A percentile compares a stretch with the other conserved stretches of the same genome.
These are phyloP conservation scores for Pyrrhoderma lamaoense DNA, from an alignment of 1,284 basidiomycete genomes.

Conservation along the genomic window DNA sequence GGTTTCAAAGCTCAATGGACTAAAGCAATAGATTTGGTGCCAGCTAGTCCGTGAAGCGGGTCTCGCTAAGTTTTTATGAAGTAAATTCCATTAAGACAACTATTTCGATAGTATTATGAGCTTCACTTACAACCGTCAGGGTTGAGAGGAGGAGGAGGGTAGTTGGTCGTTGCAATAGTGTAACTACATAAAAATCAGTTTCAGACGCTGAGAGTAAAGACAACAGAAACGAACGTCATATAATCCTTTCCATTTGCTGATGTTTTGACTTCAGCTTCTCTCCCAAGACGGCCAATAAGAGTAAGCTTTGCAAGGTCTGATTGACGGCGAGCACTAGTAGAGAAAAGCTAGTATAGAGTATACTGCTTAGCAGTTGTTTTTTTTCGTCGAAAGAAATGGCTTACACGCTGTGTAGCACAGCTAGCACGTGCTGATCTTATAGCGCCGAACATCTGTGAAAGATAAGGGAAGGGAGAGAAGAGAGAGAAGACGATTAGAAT, in stretches of 20 bases:
- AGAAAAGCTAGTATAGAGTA: constrained; percentile 48
- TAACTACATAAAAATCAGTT: constrained; percentile 39
- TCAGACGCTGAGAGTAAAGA: not conserved
- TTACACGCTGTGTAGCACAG: constrained; percentile 12
- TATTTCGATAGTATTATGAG: constrained; percentile 6
- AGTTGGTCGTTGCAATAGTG: constrained; percentile 58
- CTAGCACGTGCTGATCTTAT: constrained; percentile 7
- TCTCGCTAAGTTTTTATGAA: too few relatives aligned
- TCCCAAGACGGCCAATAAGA: constrained; percentile 67
- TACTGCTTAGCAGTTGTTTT: not conserved
- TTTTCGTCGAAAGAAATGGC: not conserved
- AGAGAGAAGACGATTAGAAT: too few relatives aligned
- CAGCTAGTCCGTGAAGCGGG: constrained; percentile 51
- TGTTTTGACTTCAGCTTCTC: constrained; percentile 58
- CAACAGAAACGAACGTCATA: constrained; percentile 44
- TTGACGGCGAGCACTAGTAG: constrained; percentile 46
- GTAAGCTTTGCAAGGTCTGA: constrained; percentile 66
- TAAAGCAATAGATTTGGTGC: constrained; percentile 71
- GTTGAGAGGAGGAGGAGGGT: constrained; percentile 47
- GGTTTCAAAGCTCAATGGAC: constrained; percentile 46
- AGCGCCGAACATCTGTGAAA: too few relatives aligned
- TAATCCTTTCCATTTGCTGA: constrained; percentile 74
- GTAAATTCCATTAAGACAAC: too few relatives aligned
- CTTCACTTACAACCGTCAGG: constrained; percentile 58
- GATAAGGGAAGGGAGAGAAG: too few relatives aligned